Evolutionary conservation across 2,329 filamentous ascomycete species (phyloP), one percentile per base, ranked within the genome.

Genomic region (Penicillium decumbens): DNA sequence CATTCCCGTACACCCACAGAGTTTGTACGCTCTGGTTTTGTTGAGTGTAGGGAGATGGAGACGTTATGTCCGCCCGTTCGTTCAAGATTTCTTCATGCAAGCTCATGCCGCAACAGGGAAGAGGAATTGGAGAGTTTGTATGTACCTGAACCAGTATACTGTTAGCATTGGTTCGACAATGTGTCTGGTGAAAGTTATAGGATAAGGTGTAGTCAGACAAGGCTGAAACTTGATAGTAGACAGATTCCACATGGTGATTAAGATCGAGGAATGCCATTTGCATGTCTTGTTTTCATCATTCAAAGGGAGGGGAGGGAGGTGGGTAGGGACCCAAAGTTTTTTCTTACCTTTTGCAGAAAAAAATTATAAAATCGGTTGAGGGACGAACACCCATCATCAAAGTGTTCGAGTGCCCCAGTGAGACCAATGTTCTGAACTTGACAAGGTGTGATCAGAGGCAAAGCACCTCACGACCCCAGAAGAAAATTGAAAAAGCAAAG

Each of bases 51-150:
- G 69, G 65, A 65, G 60, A 72, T 67, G 73, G 72, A 76, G 73
- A 77, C 73, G 73, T 73, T 84, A 77, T 83, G 81, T 82, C 81
- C 81, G 81, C 81, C 81, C 80, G 81, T 80, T 80, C 81, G 80
- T 83, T 83, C 80, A 80, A 79, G 65, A 68, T 72, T 76, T 84
- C 78, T 77, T 84, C 81, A 82, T 79, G 64, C 68, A 63, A 57
- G 53, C 50, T 58, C 47, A 54, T 44, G 53, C 50, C 50, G 56
- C 57, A 47, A 55, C 43, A 41, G 51, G 39, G 47, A 45, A 45
- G 54, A 44, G 45, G 55, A 45, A 47, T 42, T 28, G n/a, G 8
- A 40, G 15, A n/a, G 25, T 33, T 47, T 46, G 44, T 57, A 61
- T 67, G 55, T 68, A 70, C 67, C 67, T 70, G 33, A 62, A 58